A percentile compares a stretch with the other conserved stretches of the same genome.
phyloP scores from a whole-genome alignment of 1,139 yeast species.

The Maudiozyma humilis region DNA sequence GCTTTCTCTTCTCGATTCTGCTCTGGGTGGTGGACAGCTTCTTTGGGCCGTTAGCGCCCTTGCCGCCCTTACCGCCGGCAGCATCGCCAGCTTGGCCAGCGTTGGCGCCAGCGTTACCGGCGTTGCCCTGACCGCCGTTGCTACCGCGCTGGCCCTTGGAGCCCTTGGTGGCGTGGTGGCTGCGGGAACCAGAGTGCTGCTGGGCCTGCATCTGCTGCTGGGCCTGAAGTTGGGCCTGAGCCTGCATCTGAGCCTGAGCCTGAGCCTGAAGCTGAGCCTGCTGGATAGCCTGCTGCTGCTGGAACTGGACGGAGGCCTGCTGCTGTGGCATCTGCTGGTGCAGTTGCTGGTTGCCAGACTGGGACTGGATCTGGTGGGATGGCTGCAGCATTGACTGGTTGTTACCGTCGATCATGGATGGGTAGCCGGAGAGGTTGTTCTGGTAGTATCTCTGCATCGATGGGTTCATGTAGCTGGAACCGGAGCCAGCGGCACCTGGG shows the following conservation, averaged over 20 bases:
- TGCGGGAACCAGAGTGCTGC: conserved; percentile 10
- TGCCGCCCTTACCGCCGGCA: conserved; percentile 3
- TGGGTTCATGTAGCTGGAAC: conserved; percentile 15
- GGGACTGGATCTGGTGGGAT: conserved; percentile 13
- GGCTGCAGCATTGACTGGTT: conserved; percentile 21
- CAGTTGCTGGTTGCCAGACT: conserved; percentile 6
- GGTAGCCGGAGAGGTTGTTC: conserved; percentile 16
- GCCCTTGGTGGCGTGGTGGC: conserved; percentile 4
- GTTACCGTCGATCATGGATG: conserved; percentile 20
- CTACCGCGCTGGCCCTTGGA: conserved; percentile 3
- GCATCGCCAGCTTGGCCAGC: background rate
- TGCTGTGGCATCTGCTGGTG: conserved; percentile 9
- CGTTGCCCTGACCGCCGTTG: conserved; percentile 4
- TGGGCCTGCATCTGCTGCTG: conserved; percentile 11
- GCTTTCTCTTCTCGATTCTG: conserved; percentile 31
- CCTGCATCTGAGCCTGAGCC: conserved; percentile 6
- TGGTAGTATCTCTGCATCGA: conserved; percentile 24
- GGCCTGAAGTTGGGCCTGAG: conserved; percentile 7
- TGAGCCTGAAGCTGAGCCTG: conserved; percentile 8
- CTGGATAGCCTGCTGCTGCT: conserved; percentile 11
- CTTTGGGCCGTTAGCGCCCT: conserved; percentile 17
- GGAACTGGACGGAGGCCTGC: conserved; percentile 8
- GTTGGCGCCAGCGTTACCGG: background rate
- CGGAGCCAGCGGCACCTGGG: conserved; percentile 15
- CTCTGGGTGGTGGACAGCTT: conserved; percentile 31